Conservation (phyloP, 306 rosid species). For the Castanea sativa region DNA sequence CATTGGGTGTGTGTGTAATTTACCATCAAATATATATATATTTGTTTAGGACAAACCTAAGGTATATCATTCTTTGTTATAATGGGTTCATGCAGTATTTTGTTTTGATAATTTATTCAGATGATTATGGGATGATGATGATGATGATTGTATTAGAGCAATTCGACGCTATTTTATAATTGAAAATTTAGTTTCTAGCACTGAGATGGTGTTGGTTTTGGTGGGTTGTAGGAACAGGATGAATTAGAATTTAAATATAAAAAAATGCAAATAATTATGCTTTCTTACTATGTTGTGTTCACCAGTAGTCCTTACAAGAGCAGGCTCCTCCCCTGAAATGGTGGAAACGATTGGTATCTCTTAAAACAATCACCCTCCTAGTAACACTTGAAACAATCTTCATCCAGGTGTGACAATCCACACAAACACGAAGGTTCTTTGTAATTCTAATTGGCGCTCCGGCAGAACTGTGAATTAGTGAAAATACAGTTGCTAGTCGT, state of each 20-base stretch:
- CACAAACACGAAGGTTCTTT: conserved; percentile 58
- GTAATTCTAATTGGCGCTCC: conserved; percentile 57
- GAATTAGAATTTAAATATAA: background rate
- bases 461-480: conserved; percentile 38
- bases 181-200: background rate
- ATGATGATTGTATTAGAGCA: background rate
- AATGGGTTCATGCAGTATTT: background rate
- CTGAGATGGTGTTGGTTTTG: background rate
- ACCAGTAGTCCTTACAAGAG: conserved; percentile 68
- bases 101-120: background rate
- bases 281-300: conserved; percentile 8
- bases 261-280: background rate
- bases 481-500: conserved; percentile 39
- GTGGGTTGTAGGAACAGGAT: background rate
- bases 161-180: background rate
- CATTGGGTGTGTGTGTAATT: no score
- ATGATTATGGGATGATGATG: background rate
- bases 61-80: background rate
- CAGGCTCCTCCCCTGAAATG: conserved; percentile 55
- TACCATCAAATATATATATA: no score
- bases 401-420: conserved; percentile 62
- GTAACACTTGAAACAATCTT: conserved; percentile 47
- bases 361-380: conserved; percentile 41
- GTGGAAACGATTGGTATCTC: conserved; percentile 63
- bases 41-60: background rate